Evolutionary conservation across 2,329 filamentous ascomycete genomes (phyloP), one percentile per base, ranked within the genome.

Genomic region (Grosmannia clavigera): DNA sequence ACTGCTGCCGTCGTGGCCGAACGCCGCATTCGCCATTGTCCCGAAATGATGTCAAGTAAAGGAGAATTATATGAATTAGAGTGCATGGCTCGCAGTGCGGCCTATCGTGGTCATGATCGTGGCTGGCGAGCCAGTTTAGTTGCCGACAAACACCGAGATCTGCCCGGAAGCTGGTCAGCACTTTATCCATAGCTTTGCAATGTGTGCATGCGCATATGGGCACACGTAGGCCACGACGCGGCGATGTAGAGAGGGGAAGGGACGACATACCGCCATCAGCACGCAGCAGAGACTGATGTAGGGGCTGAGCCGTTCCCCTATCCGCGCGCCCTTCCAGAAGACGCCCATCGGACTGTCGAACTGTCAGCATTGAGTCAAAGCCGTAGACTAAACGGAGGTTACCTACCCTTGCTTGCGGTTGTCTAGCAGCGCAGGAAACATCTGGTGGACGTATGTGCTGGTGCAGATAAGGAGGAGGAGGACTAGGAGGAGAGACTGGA

Each of bases 381-480:
- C 43, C 14, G 19, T 19, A 22, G 43, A 2, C 43, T 46, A 19
- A 2, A 12, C 43, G 19, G 7, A 46, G 22, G 11, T 19, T 3
- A 33, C 61, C 3, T 29, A 64, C 64, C 90, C 90, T 68, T 92
- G 84, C 78, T 95, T 96, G 73, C 96, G 94, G 58, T 88, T 82
- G 74, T 97, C 92, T 76, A 99, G 89, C 67, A 95, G 87, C 5
- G 86, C 82, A 0, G 94, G 92, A 69, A 94, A 88, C 64, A 95
- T 84, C 68, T 89, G 87, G 78, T 97, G 94, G 60, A 91, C 82
- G 75, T 99, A 97, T 64, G 94, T 85, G 74, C 89, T 92, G 61
- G 94, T 96, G 81, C 94, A 99, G 70, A 97, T 95, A 67, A 95
- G 84, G 67, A 99, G 87, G 58, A 99, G 85, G 68, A 99, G 85